A percentile compares a stretch with the other conserved stretches of the same genome.
Evolutionary conservation across 768 basidiomycete species (phyloP).

Genomic region (Lactifluus echinatus): DNA sequence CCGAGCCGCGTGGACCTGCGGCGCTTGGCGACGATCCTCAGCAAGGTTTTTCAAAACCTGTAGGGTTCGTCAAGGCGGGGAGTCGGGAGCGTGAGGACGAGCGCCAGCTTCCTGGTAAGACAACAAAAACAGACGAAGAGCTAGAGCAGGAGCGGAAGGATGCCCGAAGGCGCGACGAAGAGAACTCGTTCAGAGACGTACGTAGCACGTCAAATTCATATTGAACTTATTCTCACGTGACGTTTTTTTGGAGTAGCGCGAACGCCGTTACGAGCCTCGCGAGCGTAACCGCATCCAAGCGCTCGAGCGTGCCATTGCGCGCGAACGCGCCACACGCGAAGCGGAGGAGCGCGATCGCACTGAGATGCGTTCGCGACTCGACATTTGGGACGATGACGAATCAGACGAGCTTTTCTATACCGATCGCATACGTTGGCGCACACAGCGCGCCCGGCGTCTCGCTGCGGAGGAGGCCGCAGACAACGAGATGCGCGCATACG

Average conservation of each 20-base stretch:
- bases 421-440: slow-evolving; percentile 87
- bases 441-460: slow-evolving; percentile 59
- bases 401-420: slow-evolving; percentile 90
- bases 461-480: slow-evolving; percentile 78
- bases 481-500: slow-evolving; percentile 69
- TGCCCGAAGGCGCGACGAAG: slow-evolving; percentile 66
- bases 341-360: slow-evolving; percentile 71
- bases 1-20: slow-evolving; percentile 7
- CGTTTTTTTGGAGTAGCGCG: slow-evolving; percentile 46
- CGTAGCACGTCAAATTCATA: slow-evolving; percentile 27
- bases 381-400: slow-evolving; percentile 89
- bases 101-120: slow-evolving; percentile 28
- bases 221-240: neutral
- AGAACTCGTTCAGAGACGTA: slow-evolving; percentile 80
- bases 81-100: slow-evolving; percentile 34
- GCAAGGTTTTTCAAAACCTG: slow-evolving; percentile 72
- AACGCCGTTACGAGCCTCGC: slow-evolving; percentile 86
- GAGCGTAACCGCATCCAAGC: slow-evolving; percentile 75
- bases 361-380: slow-evolving; percentile 73
- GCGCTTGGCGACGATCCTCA: slow-evolving; percentile 27
- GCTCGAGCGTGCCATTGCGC: slow-evolving; percentile 66
- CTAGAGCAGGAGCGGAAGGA: slow-evolving; percentile 77
- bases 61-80: slow-evolving; percentile 74
- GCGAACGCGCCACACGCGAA: slow-evolving; percentile 63
- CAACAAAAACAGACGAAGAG: slow-evolving; percentile 76